phyloP scores from a whole-genome alignment of 805 yeast species.

The Barnettozyma sucrosica region DNA sequence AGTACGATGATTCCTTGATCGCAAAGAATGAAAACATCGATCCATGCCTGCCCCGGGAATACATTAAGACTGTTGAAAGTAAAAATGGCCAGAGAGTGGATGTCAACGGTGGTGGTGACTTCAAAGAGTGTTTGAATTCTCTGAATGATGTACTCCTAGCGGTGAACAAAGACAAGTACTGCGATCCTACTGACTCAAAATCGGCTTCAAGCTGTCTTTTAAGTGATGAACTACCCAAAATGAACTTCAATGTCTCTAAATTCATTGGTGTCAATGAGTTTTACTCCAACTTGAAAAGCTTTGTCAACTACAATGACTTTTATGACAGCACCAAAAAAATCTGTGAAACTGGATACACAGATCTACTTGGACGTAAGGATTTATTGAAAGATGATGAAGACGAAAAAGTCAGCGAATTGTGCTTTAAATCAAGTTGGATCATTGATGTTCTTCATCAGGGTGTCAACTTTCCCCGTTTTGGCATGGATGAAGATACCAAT shows the following conservation, averaged over 20 bases:
- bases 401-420: constrained; percentile 45
- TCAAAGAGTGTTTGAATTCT: constrained; percentile 38
- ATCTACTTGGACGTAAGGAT: constrained; percentile 10
- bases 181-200: constrained; percentile 17
- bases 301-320: constrained; percentile 35
- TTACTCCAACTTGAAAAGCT: constrained; percentile 53
- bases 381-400: constrained; percentile 29
- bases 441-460: constrained; percentile 54
- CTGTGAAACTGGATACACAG: constrained; percentile 32
- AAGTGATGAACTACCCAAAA: constrained; percentile 47
- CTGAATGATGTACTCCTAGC: constrained; percentile 40
- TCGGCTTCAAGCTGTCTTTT: constrained; percentile 41
- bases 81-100: constrained; percentile 14
- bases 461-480: constrained; percentile 50
- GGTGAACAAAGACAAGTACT: constrained; percentile 19
- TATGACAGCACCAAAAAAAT: constrained; percentile 38
- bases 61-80: constrained; percentile 17
- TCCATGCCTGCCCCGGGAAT: constrained; percentile 54
- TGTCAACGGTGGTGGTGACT: constrained; percentile 49
- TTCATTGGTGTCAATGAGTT: constrained; percentile 65
- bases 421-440: constrained; percentile 60
- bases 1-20: constrained; percentile 36
- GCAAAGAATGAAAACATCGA: constrained; percentile 28
- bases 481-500: constrained; percentile 30
- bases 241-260: constrained; percentile 50